Evolutionary conservation across 2,329 filamentous ascomycete genomes (phyloP).

Genomic region (Ascochyta koolunga): DNA sequence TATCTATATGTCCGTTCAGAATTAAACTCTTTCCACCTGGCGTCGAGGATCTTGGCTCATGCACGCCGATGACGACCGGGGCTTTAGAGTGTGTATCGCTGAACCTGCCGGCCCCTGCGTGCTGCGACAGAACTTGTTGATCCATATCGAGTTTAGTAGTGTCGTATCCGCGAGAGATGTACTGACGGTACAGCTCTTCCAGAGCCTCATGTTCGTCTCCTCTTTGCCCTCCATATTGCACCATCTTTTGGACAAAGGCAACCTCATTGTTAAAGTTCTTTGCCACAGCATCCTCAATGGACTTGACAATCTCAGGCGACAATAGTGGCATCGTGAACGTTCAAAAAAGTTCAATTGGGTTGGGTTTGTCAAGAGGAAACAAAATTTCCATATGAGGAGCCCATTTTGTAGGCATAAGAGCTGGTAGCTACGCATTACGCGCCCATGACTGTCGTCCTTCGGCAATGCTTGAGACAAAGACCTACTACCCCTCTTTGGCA

Average conservation of each 20-base stretch:
- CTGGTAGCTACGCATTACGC: constrained; percentile 1
- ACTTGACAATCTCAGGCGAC: constrained; percentile 11
- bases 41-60: constrained; percentile 10
- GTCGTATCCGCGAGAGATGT: constrained; percentile 16
- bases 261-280: constrained; percentile 26
- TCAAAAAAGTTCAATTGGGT: neutral
- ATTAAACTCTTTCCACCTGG: constrained; percentile 26
- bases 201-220: constrained; percentile 24
- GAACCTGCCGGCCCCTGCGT: constrained; percentile 17
- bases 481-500: constrained; percentile 16
- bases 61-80: constrained; percentile 18
- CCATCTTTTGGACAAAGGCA: constrained; percentile 23
- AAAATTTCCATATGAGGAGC: neutral
- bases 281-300: constrained; percentile 21
- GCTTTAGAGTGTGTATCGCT: constrained; percentile 22
- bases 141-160: constrained; percentile 23
- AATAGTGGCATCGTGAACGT: constrained; percentile 13
- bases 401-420: neutral
- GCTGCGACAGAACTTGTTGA: constrained; percentile 17
- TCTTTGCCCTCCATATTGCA: constrained; percentile 27
- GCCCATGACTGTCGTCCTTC: neutral
- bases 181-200: constrained; percentile 20
- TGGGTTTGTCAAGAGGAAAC: neutral
- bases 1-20: constrained; percentile 28
- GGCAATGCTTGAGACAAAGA: constrained; percentile 6